Percentiles rank a stretch among this genome's conserved stretches.
Conservation (phyloP, 1,139 yeast species). For the Candida dubliniensis region DNA sequence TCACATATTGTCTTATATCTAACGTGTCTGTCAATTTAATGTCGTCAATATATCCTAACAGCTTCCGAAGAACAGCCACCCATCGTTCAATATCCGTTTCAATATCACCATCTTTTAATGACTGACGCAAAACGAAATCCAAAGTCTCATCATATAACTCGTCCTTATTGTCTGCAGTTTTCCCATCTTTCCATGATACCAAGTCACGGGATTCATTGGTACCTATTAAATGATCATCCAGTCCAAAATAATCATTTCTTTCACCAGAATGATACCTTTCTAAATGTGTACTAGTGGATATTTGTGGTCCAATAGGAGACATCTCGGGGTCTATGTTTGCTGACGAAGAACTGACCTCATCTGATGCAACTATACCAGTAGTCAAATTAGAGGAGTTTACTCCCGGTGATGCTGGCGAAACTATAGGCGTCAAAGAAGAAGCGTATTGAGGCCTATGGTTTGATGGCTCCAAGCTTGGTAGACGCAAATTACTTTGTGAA, state of each 20-base stretch:
- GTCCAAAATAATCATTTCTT: constrained; percentile 8
- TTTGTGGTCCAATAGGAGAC: constrained; percentile 11
- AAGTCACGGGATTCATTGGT: neutral
- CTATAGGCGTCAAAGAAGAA: constrained; percentile 17
- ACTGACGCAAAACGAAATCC: constrained; percentile 55
- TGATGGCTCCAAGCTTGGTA: constrained; percentile 25
- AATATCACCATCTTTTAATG: constrained; percentile 58
- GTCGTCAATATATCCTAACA: constrained; percentile 26
- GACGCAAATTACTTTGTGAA: constrained; percentile 21
- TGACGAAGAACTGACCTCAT: constrained; percentile 7
- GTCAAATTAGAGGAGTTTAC: constrained; percentile 16
- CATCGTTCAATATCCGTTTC: constrained; percentile 45
- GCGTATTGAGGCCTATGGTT: constrained; percentile 2
- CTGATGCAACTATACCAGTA: constrained; percentile 10
- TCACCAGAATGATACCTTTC: neutral
- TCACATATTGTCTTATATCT: constrained; percentile 85
- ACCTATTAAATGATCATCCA: neutral
- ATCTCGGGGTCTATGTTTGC: constrained; percentile 9
- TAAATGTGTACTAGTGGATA: constrained; percentile 12
- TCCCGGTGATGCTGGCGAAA: constrained; percentile 20
- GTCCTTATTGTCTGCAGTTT: constrained; percentile 10
- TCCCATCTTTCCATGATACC: constrained; percentile 5
- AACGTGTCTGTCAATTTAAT: constrained; percentile 63
- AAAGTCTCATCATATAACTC: constrained; percentile 25
- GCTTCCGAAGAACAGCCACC: constrained; percentile 27